Conservation (phyloP, 1,139 yeast species). For the Pichia inconspicua region DNA sequence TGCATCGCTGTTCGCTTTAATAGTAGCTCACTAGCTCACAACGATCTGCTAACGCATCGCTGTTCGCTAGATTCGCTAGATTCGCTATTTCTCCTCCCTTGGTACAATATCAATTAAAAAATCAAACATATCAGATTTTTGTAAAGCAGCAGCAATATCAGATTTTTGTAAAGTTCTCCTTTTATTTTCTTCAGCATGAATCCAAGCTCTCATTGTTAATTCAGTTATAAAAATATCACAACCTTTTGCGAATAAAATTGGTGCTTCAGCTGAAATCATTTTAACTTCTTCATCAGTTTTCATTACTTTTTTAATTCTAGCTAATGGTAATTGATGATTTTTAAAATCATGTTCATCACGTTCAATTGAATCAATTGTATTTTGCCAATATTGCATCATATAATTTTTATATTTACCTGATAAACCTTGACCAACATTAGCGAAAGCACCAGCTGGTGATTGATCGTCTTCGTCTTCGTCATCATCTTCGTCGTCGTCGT, state of each 20-base stretch:
- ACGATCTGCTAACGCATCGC: no score
- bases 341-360: constrained; percentile 87
- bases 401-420: constrained; percentile 73
- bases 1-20: no score
- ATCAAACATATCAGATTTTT: constrained; percentile 94
- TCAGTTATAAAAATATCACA: constrained; percentile 96
- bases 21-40: no score
- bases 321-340: constrained; percentile 88
- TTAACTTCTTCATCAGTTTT: constrained; percentile 95
- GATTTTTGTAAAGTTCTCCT: constrained; percentile 88
- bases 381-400: constrained; percentile 98
- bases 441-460: constrained; percentile 87
- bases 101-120: constrained; percentile 94
- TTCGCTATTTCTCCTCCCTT: constrained; percentile 58
- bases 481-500: constrained; percentile 3
- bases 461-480: constrained; percentile 24
- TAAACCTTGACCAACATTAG: constrained; percentile 90
- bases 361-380: constrained; percentile 83
- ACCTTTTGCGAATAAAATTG: constrained; percentile 92
- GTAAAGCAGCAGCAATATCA: constrained; percentile 92
- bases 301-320: constrained; percentile 93
- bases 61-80: not conserved
- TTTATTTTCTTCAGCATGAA: constrained; percentile 93
- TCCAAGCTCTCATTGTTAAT: constrained; percentile 97
- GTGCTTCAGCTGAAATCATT: constrained; percentile 98